A percentile compares a stretch with the other conserved stretches of the same genome.
These are phyloP conservation scores for Epichloe brachyelytri DNA, from an alignment of 2,329 filamentous ascomycete genomes.

Conservation along the genomic window DNA sequence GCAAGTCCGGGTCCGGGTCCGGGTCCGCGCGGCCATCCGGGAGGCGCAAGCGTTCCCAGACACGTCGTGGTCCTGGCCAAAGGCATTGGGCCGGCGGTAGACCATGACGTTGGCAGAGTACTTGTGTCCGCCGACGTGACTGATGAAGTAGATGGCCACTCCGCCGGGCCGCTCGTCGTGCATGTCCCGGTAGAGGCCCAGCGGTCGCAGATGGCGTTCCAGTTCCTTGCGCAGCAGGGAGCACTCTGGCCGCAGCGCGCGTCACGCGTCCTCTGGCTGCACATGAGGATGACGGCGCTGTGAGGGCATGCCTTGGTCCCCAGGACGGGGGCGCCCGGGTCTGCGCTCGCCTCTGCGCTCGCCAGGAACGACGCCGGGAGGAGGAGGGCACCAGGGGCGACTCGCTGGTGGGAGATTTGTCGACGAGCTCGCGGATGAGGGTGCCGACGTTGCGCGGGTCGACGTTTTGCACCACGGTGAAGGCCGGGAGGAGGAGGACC, in stretches of 20 bases:
- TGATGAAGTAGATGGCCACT: constrained; percentile 93
- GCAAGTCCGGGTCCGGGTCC: too few relatives aligned
- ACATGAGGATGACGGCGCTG: constrained; percentile 77
- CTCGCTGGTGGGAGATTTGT: constrained; percentile 59
- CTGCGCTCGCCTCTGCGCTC: constrained; percentile 15
- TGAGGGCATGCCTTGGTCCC: constrained; percentile 54
- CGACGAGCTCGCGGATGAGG: constrained; percentile 59
- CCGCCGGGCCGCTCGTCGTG: constrained; percentile 83
- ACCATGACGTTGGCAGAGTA: constrained; percentile 91
- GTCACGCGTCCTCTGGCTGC: constrained; percentile 88
- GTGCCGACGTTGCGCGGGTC: constrained; percentile 60
- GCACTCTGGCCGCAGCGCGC: constrained; percentile 90
- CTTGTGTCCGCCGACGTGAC: constrained; percentile 92
- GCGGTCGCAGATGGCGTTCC: constrained; percentile 72
- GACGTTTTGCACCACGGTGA: constrained; percentile 72
- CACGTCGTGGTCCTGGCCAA: constrained; percentile 35
- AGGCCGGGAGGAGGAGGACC: constrained; percentile 73
- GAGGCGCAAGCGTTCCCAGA: constrained; percentile 10
- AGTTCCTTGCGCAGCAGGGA: constrained; percentile 81
- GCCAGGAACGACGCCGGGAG: constrained; percentile 18
- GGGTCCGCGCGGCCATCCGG: constrained; percentile 14
- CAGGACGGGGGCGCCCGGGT: constrained; percentile 19
- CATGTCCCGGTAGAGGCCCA: constrained; percentile 75
- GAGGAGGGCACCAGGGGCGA: constrained; percentile 39
- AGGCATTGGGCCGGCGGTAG: constrained; percentile 55